Conservation (phyloP, 768 basidiomycete genomes). For the Mycena alexandri region DNA sequence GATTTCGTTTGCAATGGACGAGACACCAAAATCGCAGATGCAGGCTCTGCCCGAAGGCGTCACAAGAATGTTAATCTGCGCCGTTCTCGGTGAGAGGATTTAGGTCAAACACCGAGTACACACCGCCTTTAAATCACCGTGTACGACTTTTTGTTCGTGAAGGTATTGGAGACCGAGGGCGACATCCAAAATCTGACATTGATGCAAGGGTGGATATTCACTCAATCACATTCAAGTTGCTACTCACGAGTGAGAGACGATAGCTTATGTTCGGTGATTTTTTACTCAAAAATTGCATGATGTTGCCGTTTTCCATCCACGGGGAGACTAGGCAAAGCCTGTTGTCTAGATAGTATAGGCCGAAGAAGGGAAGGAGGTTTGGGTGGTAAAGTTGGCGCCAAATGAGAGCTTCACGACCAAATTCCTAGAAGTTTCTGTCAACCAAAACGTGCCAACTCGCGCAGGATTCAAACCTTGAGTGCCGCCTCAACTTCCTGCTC, state of each 20-base stretch:
- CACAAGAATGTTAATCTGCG: too few relatives aligned
- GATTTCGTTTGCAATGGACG: neutral
- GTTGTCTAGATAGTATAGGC: slow-evolving; percentile 33
- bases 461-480: slow-evolving; percentile 4
- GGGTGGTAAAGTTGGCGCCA: too few relatives aligned
- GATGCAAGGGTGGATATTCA: too few relatives aligned
- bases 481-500: slow-evolving; percentile 4
- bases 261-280: neutral
- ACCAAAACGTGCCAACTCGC: too few relatives aligned
- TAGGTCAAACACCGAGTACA: too few relatives aligned
- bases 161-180: too few relatives aligned
- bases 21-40: neutral
- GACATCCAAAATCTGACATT: too few relatives aligned
- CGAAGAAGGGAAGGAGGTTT: slow-evolving; percentile 35
- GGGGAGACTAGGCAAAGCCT: slow-evolving; percentile 42
- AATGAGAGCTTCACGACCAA: slow-evolving; percentile 33
- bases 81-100: too few relatives aligned
- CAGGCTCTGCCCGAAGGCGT: too few relatives aligned
- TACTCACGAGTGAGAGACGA: slow-evolving; percentile 13
- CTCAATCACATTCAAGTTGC: too few relatives aligned
- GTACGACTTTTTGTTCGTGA: too few relatives aligned
- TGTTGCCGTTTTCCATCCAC: slow-evolving; percentile 40
- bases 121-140: too few relatives aligned
- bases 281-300: slow-evolving; percentile 27
- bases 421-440: slow-evolving; percentile 1